These are phyloP conservation scores for Erysiphe pulchra DNA, from an alignment of 2,329 filamentous ascomycete species.

Conservation along the genomic window DNA sequence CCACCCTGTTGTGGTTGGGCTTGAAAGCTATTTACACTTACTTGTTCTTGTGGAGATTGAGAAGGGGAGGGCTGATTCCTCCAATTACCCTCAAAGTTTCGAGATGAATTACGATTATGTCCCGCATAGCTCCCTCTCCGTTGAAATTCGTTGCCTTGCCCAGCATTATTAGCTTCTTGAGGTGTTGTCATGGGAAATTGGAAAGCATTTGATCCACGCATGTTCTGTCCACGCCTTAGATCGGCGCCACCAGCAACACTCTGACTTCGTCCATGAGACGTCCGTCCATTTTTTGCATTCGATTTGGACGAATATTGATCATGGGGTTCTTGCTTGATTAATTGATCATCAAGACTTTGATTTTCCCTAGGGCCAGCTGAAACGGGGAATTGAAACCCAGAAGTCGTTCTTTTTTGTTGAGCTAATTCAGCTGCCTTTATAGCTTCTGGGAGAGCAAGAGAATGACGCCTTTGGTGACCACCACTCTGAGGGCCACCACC, in stretches of 20 bases:
- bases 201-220: constrained; percentile 44
- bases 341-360: constrained; percentile 9
- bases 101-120: constrained; percentile 59
- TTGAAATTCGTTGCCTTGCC: constrained; percentile 33
- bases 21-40: constrained; percentile 35
- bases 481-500: constrained; percentile 41
- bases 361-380: constrained; percentile 25
- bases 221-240: constrained; percentile 33
- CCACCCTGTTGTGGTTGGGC: constrained; percentile 44
- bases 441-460: constrained; percentile 76
- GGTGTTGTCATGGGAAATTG: constrained; percentile 31
- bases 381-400: constrained; percentile 80
- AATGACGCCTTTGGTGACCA: constrained; percentile 85
- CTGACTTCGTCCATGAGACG: constrained; percentile 54
- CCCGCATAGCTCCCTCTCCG: constrained; percentile 51
- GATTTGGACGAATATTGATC: constrained; percentile 6
- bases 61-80: constrained; percentile 42
- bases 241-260: constrained; percentile 60
- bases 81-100: constrained; percentile 98
- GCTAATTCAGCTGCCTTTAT: constrained; percentile 94
- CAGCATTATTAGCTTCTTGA: constrained; percentile 22
- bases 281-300: constrained; percentile 23
- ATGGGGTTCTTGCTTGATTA: constrained; percentile 6
- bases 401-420: constrained; percentile 86
- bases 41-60: constrained; percentile 20